Evolutionary conservation across 2,329 filamentous ascomycete species (phyloP), one percentile per base, ranked within the genome.

Genomic region (Nothomitra cinnamomea): DNA sequence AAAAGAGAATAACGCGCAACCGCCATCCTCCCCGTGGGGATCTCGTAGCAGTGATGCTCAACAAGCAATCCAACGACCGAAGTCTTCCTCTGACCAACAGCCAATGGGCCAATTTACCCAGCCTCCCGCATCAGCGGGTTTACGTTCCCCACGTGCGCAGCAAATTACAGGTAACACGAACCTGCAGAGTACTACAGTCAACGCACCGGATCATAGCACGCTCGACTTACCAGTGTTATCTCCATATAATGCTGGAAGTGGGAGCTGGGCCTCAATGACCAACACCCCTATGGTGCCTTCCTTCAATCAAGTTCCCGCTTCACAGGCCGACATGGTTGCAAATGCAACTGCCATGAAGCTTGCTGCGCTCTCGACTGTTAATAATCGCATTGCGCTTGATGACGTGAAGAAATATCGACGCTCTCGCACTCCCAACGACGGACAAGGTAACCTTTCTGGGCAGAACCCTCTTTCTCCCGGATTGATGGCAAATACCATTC

Each of bases 341-440:
- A 98, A 96, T 65, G 92, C 92, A 24, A 96, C 92, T 15, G 92
- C 92, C 21, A 98, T 98, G 92, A 98, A 98, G 68, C 78, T 98
- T 52, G 92, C 92, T 47, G 92, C 92, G 17, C 74, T 98, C 47
- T 96, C 90, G 3, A 98, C 92, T 2, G 92, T 98, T 51, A 98
- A 96, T 72, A 98, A 96, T 67, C 85, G 92, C 42, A 95, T 98
- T 62, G 89, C 92, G 52, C 75, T 98, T 56, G 92, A 98, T 62
- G 92, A 98, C 66, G 90, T 94, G 57, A 87, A 89, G 63, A 96
- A 96, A 70, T 96, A 92, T 69, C 87, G 92, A 58, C 85, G 90
- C 56, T 81, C 88, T 59, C 81, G 89, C 56, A 95, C 92, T 50
- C 45, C 45, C 45, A 89, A 88, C 61, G 90, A 95, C 62, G 84